Evolutionary conservation across 139 green algal species (phyloP), one percentile per base, ranked within the genome.

Genomic region (Picochlorum sp.): DNA sequence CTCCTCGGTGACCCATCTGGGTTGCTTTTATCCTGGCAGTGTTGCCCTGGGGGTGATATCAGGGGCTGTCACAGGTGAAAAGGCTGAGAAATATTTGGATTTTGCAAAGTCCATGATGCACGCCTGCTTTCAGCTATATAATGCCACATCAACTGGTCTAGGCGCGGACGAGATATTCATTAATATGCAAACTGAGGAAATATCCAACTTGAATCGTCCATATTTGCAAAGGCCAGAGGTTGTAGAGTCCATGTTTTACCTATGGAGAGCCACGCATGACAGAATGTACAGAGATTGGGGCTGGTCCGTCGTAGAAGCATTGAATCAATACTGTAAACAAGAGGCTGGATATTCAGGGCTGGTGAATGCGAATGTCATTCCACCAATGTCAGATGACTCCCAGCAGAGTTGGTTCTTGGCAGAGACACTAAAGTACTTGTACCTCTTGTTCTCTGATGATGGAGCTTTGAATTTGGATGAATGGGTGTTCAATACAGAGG

Each of bases 371-470:
- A 24, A 59, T n/a, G 20, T 14, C 21, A 44, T 69, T 11, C 47
- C 76, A 6, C 67, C 72, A 2, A 34, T 49, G 21, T 58, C 73
- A 18, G 85, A 92, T 57, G 77, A 93, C 73, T 83, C 60, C n/a
- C 79, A 84, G 85, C 79, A 86, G 62, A 83, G 65, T 57, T 92
- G 86, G 71, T 92, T 84, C 47, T 45, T 90, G 23, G 86, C 86
- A 3, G 86, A 94, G 65, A 89, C 86, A 1, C 71, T 94, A n/a
- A 94, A 94, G 67, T 88, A 94, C 62, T 57, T 92, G 6, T 94
- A 79, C 38, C 73, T 94, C 21, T 74, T 92, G 9, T 93, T 90
- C 49, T 69, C 61, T 3, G 49, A 68, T 10, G 73, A 75, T 15
- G 60, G 74, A 30, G 45, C 75, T 3, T 55, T 94, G 3, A 16